phyloP scores from a whole-genome alignment of 352 stramenopile genomes.

The Lagenidium sp. region DNA sequence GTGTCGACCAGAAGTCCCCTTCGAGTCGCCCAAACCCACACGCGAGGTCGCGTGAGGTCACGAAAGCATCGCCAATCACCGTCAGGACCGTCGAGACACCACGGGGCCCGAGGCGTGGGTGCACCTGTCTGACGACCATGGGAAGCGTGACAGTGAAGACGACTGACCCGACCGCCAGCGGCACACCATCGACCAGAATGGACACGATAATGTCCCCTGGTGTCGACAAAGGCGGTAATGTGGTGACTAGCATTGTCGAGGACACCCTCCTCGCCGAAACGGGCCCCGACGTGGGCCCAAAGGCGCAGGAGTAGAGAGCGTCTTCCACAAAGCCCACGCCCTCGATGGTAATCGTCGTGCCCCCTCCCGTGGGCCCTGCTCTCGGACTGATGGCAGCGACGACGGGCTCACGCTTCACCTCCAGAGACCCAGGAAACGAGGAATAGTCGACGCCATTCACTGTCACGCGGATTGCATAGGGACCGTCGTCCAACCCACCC shows the following conservation, averaged over 20 bases:
- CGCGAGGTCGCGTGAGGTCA: not conserved
- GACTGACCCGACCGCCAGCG: not conserved
- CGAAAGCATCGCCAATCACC: conserved; percentile 7
- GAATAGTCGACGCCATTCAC: too few relatives aligned
- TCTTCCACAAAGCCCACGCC: too few relatives aligned
- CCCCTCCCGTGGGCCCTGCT: too few relatives aligned
- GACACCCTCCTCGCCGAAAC: conserved; percentile 1
- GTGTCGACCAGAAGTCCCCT: not conserved
- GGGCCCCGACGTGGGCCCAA: not conserved
- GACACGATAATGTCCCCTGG: not conserved
- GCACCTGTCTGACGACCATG: not conserved
- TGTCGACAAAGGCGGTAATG: not conserved
- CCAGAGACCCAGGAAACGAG: too few relatives aligned
- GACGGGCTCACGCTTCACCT: too few relatives aligned
- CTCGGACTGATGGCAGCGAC: too few relatives aligned
- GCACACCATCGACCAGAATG: conserved; percentile 2
- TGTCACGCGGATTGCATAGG: too few relatives aligned
- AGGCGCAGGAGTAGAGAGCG: conserved; percentile 1
- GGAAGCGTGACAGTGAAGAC: not conserved
- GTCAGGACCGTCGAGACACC: not conserved
- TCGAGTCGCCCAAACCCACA: conserved; percentile 3
- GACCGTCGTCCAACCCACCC: too few relatives aligned
- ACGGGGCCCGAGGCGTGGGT: not conserved
- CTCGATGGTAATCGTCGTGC: too few relatives aligned
- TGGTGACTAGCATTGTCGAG: not conserved